Evolutionary conservation across 1,139 yeast genomes (phyloP).

Genomic region (Zygoascus meyerae): DNA sequence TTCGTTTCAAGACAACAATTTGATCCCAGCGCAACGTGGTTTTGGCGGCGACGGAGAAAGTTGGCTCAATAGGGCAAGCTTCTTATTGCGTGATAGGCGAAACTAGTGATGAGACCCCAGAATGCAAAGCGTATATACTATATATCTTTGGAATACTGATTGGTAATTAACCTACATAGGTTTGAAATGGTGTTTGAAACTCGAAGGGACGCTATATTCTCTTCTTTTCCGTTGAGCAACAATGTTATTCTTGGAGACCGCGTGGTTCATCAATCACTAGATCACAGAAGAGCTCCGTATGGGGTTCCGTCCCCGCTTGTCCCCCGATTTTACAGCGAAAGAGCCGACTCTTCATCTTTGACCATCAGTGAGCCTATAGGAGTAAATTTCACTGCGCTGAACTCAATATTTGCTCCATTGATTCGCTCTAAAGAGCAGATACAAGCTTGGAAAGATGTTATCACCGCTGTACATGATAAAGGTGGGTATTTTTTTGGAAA

Average conservation of each 20-base stretch:
- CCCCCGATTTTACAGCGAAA: slow-evolving; percentile 42
- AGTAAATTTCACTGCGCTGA: slow-evolving; percentile 32
- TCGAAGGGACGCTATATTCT: slow-evolving; percentile 2
- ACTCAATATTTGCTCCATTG: slow-evolving; percentile 46
- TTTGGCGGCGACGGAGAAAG: not conserved
- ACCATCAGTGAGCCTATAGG: slow-evolving; percentile 37
- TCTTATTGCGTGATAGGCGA: slow-evolving; percentile 1
- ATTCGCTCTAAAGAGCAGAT: slow-evolving; percentile 44
- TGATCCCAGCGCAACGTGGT: not conserved
- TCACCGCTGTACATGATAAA: slow-evolving; percentile 9
- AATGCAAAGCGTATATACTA: not conserved
- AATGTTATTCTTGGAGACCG: slow-evolving; percentile 31
- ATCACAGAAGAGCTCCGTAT: slow-evolving; percentile 38
- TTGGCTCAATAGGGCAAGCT: not conserved
- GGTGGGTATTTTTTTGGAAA: slow-evolving; percentile 8
- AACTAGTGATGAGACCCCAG: not conserved
- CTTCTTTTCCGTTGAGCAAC: not conserved
- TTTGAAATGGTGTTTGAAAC: slow-evolving; percentile 4
- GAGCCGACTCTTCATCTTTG: slow-evolving; percentile 46
- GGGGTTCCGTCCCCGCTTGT: slow-evolving; percentile 7
- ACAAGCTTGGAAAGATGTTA: slow-evolving; percentile 41
- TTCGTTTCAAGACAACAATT: too few species aligned
- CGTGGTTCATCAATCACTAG: slow-evolving; percentile 46
- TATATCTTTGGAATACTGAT: not conserved
- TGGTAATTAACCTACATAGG: not conserved